Conservation (phyloP, 768 basidiomycete genomes). For the Krasilnikovozyma curviuscula region DNA sequence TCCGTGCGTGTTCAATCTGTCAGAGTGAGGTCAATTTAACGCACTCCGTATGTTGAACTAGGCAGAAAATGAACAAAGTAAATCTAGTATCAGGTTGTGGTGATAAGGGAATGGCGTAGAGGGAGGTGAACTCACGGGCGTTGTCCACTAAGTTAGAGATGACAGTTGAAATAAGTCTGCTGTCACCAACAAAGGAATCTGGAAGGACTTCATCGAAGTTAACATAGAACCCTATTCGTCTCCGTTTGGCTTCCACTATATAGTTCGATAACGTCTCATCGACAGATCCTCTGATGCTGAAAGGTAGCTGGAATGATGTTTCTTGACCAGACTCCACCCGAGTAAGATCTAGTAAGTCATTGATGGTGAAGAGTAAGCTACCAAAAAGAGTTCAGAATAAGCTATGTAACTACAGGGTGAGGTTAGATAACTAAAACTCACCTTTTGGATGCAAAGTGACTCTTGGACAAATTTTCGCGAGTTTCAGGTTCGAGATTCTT, state of each 20-base stretch:
- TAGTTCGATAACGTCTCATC: constrained; percentile 45
- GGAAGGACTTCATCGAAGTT: constrained; percentile 38
- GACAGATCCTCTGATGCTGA: constrained; percentile 44
- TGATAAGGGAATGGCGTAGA: too few relatives aligned
- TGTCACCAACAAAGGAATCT: constrained; percentile 45
- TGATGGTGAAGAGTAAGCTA: constrained; percentile 63
- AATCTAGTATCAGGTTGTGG: too few relatives aligned
- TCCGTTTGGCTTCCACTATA: constrained; percentile 43
- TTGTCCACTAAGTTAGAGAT: constrained; percentile 62
- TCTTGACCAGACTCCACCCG: constrained; percentile 55
- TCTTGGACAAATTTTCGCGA: constrained; percentile 48
- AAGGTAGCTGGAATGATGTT: constrained; percentile 56
- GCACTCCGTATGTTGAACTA: background rate
- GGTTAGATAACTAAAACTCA: too few relatives aligned
- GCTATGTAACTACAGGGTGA: too few relatives aligned
- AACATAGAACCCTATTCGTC: constrained; percentile 41
- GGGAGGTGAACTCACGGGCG: constrained; percentile 42
- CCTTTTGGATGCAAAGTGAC: constrained; percentile 62
- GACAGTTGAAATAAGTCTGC: constrained; percentile 52
- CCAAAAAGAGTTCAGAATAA: too few relatives aligned
- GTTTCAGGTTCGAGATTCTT: constrained; percentile 54
- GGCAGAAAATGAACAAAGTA: background rate
- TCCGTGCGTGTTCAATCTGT: background rate
- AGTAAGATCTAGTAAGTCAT: constrained; percentile 65
- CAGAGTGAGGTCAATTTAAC: constrained; percentile 5